These are phyloP conservation scores for Lipomyces chichibuensis DNA, from an alignment of 805 yeast genomes.

Conservation along the genomic window DNA sequence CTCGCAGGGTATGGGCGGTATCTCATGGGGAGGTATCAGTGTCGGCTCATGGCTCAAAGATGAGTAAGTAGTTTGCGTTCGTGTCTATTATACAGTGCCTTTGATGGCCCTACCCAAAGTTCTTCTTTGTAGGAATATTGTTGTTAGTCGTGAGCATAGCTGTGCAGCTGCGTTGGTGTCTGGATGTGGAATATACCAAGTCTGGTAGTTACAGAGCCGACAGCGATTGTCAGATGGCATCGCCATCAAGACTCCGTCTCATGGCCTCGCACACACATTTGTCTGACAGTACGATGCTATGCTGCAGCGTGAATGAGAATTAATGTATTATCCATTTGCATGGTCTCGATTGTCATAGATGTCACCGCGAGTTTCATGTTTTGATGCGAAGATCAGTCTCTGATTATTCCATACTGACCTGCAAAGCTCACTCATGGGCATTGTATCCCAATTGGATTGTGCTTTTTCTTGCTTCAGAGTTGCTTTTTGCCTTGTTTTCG, in stretches of 20 bases:
- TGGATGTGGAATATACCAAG: neutral
- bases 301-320: neutral
- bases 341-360: neutral
- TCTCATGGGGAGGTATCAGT: slow-evolving; percentile 94
- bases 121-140: neutral
- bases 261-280: neutral
- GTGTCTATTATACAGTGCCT: neutral
- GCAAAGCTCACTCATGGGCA: neutral
- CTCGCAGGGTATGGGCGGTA: slow-evolving; percentile 97
- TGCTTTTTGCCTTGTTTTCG: neutral
- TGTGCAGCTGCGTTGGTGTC: neutral
- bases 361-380: neutral
- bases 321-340: neutral
- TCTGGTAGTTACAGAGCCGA: neutral
- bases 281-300: neutral
- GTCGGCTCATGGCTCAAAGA: slow-evolving; percentile 96
- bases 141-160: neutral
- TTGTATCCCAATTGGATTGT: neutral
- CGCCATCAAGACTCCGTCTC: neutral
- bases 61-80: slow-evolving; percentile 51
- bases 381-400: neutral
- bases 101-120: neutral
- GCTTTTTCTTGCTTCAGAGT: neutral
- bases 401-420: neutral
- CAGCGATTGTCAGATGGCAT: neutral